Conservation (phyloP, 2,329 filamentous ascomycete genomes). For the Fusarium protoensiforme region DNA sequence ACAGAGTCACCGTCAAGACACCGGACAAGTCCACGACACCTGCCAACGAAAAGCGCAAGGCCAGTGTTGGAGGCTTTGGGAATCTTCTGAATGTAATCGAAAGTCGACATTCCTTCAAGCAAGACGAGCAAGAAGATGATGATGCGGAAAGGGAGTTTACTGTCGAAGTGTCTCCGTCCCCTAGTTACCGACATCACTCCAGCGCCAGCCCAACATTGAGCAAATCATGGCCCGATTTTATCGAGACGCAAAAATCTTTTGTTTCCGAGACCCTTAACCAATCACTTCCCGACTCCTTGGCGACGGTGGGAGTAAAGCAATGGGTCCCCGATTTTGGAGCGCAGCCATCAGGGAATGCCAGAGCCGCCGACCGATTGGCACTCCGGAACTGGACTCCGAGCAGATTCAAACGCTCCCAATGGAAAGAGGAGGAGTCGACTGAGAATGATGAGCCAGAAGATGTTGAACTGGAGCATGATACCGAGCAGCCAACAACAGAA, state of each 20-base stretch:
- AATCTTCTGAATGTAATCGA: neutral
- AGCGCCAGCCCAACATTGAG: constrained; percentile 52
- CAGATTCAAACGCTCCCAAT: constrained; percentile 1
- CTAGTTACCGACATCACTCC: constrained; percentile 53
- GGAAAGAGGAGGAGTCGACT: neutral
- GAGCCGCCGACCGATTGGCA: constrained; percentile 23
- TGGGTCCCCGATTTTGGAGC: constrained; percentile 51
- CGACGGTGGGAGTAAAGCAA: constrained; percentile 54
- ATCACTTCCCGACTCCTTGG: constrained; percentile 53
- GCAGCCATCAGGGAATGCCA: constrained; percentile 11
- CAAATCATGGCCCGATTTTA: constrained; percentile 54
- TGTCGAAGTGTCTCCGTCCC: constrained; percentile 54
- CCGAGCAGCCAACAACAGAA: neutral
- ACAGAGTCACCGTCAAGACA: constrained; percentile 56
- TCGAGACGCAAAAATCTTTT: constrained; percentile 48
- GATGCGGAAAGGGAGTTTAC: constrained; percentile 48
- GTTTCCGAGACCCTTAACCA: constrained; percentile 51
- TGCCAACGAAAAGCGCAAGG: neutral
- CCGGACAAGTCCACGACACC: constrained; percentile 29
- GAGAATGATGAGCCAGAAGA: neutral
- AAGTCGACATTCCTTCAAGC: neutral
- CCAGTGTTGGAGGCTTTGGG: neutral
- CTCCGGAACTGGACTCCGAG: constrained; percentile 30
- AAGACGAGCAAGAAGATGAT: neutral
- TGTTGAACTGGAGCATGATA: neutral